Evolutionary conservation across 768 basidiomycete species (phyloP).

Genomic region (Amanita polypyramis): DNA sequence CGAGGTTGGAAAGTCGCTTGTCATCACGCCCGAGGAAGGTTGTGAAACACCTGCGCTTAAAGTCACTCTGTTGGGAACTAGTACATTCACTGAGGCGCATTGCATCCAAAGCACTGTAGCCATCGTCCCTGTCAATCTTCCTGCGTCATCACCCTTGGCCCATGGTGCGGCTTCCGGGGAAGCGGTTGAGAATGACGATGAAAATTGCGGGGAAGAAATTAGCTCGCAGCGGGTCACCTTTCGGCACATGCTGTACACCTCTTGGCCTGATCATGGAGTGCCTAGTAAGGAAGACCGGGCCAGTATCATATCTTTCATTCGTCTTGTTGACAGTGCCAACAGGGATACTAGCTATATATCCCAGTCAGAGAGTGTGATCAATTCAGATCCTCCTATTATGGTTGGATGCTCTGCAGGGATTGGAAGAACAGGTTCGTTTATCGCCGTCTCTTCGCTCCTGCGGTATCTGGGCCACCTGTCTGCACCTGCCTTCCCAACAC

Average conservation of each 20-base stretch:
- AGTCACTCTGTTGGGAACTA: conserved; percentile 44
- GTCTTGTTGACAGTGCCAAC: conserved; percentile 56
- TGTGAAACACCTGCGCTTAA: conserved; percentile 32
- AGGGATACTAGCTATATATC: conserved; percentile 28
- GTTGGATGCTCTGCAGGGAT: conserved; percentile 83
- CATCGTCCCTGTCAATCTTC: conserved; percentile 26
- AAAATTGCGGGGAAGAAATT: conserved; percentile 13
- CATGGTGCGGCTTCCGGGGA: conserved; percentile 7
- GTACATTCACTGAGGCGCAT: conserved; percentile 41
- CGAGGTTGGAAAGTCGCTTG: conserved; percentile 39
- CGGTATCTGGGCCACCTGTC: conserved; percentile 43
- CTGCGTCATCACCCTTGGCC: conserved; percentile 1
- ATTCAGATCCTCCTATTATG: conserved; percentile 68
- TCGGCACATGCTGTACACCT: conserved; percentile 60
- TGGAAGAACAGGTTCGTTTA: conserved; percentile 81
- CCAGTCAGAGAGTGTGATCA: conserved; percentile 18
- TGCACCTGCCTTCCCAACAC: conserved; percentile 20
- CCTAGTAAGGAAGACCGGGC: conserved; percentile 49
- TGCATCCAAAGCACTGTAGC: conserved; percentile 56
- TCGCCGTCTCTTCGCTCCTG: conserved; percentile 71
- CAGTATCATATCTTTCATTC: conserved; percentile 51
- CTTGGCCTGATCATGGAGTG: conserved; percentile 86
- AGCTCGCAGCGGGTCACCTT: conserved; percentile 35
- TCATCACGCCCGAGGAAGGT: conserved; percentile 36
- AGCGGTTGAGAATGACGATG: conserved; percentile 9